A percentile compares a stretch with the other conserved stretches of the same genome.
Conservation (phyloP, 768 basidiomycete genomes). For the Lentinula lateritia region DNA sequence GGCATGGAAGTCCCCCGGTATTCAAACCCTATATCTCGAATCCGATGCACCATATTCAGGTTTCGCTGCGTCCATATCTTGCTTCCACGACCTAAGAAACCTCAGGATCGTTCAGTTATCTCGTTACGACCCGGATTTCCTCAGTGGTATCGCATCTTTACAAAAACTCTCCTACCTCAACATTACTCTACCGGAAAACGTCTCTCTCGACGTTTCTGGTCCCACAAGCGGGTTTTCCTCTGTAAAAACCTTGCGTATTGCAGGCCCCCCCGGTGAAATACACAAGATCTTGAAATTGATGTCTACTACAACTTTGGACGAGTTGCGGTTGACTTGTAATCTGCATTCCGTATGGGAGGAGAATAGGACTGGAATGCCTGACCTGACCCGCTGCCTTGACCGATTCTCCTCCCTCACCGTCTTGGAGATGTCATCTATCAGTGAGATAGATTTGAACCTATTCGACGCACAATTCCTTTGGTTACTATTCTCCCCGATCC, state of each 20-base stretch:
- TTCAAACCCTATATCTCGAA: neutral
- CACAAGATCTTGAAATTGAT: neutral
- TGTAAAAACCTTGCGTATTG: neutral
- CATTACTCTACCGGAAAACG: neutral
- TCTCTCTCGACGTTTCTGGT: neutral
- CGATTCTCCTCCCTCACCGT: constrained; percentile 1
- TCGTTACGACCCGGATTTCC: neutral
- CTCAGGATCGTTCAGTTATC: neutral
- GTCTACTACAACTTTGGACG: neutral
- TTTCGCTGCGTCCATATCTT: neutral
- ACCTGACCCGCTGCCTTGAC: neutral
- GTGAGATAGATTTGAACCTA: neutral
- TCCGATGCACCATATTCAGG: neutral
- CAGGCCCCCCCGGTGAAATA: neutral
- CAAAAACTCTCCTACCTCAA: neutral
- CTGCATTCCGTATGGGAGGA: neutral
- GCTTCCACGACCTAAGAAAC: neutral
- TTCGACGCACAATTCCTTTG: neutral
- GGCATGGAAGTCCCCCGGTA: neutral
- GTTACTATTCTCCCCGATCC: neutral
- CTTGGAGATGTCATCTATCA: neutral
- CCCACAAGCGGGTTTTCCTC: neutral
- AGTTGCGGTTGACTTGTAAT: neutral
- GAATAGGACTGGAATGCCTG: neutral
- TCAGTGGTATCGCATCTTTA: neutral